A percentile compares a stretch with the other conserved stretches of the same genome.
Conservation (phyloP, 768 basidiomycete genomes). For the Coprinellus aureogranulatus region DNA sequence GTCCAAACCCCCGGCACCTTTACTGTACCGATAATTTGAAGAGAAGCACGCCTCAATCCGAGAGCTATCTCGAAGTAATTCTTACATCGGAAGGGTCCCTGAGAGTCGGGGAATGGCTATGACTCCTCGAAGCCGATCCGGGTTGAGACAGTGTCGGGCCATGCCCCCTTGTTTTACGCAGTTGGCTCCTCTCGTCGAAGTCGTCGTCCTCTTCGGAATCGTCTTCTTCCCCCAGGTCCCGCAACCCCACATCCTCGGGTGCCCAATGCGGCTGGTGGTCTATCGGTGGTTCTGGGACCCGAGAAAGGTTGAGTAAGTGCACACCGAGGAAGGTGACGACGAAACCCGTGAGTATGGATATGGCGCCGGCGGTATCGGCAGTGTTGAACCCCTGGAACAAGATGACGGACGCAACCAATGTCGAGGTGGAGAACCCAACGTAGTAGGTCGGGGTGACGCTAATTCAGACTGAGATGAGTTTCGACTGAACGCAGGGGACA, state of each 20-base stretch:
- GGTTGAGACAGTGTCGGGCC: too few species aligned
- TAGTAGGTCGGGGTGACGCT: slow-evolving; percentile 99
- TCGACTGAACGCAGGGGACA: too few species aligned
- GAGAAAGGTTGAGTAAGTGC: slow-evolving; percentile 86
- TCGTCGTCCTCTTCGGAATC: slow-evolving; percentile 50
- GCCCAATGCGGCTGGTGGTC: slow-evolving; percentile 33
- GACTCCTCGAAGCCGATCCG: slow-evolving; percentile 46
- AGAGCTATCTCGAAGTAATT: slow-evolving; percentile 26
- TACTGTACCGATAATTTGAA: too few species aligned
- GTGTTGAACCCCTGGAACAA: slow-evolving; percentile 98
- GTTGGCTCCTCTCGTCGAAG: slow-evolving; percentile 45
- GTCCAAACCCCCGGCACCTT: too few species aligned
- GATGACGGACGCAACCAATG: slow-evolving; percentile 91
- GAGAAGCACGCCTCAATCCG: too few species aligned
- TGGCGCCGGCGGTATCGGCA: slow-evolving; percentile 70
- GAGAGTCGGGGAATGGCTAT: slow-evolving; percentile 50
- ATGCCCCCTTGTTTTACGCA: slow-evolving; percentile 17
- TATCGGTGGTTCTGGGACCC: slow-evolving; percentile 47
- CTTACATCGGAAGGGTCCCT: slow-evolving; percentile 35
- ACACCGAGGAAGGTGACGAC: slow-evolving; percentile 94
- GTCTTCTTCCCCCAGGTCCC: slow-evolving; percentile 66
- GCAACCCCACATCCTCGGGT: slow-evolving; percentile 46
- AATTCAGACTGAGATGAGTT: too few species aligned
- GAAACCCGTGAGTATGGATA: slow-evolving; percentile 89
- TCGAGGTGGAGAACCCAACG: slow-evolving; percentile 92